phyloP scores from a whole-genome alignment of 768 basidiomycete species.

The Hortiboletus campestris region DNA sequence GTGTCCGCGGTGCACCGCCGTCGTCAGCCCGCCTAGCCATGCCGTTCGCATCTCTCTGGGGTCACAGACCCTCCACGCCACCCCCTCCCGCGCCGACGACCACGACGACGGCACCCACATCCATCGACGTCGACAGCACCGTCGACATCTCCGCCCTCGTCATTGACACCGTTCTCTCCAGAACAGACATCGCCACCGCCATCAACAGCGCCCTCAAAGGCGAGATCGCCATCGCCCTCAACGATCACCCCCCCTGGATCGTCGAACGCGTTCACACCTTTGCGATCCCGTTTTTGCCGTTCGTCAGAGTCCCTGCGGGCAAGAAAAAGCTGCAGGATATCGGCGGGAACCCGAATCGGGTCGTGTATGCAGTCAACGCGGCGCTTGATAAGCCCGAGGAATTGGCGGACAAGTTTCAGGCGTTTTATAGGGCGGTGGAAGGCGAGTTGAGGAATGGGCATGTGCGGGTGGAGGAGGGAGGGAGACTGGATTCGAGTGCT shows the following conservation, averaged over 20 bases:
- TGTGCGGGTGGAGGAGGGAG: background rate
- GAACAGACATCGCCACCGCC: slow-evolving; percentile 51
- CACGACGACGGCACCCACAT: slow-evolving; percentile 8
- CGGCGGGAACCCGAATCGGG: slow-evolving; percentile 20
- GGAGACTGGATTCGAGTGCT: too few relatives aligned
- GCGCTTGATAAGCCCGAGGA: slow-evolving; percentile 50
- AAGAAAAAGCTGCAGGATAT: slow-evolving; percentile 35
- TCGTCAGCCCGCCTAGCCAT: slow-evolving; percentile 55
- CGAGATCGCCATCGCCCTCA: slow-evolving; percentile 53
- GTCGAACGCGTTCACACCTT: slow-evolving; percentile 58
- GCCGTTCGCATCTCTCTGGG: slow-evolving; percentile 83
- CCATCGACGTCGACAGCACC: slow-evolving; percentile 35
- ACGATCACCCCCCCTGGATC: slow-evolving; percentile 53
- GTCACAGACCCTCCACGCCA: slow-evolving; percentile 35
- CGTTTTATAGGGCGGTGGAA: slow-evolving; percentile 67
- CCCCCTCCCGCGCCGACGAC: slow-evolving; percentile 29
- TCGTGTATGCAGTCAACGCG: slow-evolving; percentile 40
- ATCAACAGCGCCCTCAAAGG: slow-evolving; percentile 52
- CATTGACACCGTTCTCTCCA: slow-evolving; percentile 50
- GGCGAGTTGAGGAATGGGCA: slow-evolving; percentile 49
- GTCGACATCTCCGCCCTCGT: slow-evolving; percentile 63
- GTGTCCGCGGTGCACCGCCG: slow-evolving; percentile 11
- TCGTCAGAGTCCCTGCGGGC: slow-evolving; percentile 39
- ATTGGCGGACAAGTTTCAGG: slow-evolving; percentile 56
- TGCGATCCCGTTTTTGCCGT: slow-evolving; percentile 54